A percentile compares a stretch with the other conserved stretches of the same genome.
phyloP scores from a whole-genome alignment of 2,329 filamentous ascomycete species.

The Plectosphaerella plurivora region DNA sequence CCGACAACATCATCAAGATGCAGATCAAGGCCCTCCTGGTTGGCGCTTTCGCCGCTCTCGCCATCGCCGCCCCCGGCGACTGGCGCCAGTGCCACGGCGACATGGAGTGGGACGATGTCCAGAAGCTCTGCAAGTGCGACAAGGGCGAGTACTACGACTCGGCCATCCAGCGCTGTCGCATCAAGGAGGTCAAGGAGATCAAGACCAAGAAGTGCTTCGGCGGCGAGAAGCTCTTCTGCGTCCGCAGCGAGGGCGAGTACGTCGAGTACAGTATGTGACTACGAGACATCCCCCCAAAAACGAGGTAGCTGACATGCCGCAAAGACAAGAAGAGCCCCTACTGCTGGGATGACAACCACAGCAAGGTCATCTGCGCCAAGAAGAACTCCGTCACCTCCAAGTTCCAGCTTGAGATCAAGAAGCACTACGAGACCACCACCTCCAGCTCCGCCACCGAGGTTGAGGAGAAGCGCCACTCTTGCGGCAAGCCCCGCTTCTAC shows the following conservation, averaged over 20 bases:
- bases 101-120: background rate
- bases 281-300: background rate
- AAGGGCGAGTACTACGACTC: slow-evolving; percentile 1
- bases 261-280: background rate
- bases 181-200: slow-evolving; percentile 3
- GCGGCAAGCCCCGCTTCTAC: background rate
- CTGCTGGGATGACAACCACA: slow-evolving; percentile 1
- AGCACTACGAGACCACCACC: background rate
- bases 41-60: background rate
- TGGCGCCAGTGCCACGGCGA: background rate
- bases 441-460: background rate
- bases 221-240: slow-evolving; percentile 1
- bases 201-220: background rate
- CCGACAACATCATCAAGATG: background rate
- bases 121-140: slow-evolving; percentile 4
- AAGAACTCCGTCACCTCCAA: background rate
- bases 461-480: background rate
- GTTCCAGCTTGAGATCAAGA: background rate
- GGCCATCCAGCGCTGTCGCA: background rate
- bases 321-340: background rate
- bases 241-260: background rate
- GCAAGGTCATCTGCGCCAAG: slow-evolving; percentile 4
- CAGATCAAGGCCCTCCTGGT: background rate
- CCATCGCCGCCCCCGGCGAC: background rate
- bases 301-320: background rate